phyloP scores from a whole-genome alignment of 75 land plant genomes.

The Picea glauca region DNA sequence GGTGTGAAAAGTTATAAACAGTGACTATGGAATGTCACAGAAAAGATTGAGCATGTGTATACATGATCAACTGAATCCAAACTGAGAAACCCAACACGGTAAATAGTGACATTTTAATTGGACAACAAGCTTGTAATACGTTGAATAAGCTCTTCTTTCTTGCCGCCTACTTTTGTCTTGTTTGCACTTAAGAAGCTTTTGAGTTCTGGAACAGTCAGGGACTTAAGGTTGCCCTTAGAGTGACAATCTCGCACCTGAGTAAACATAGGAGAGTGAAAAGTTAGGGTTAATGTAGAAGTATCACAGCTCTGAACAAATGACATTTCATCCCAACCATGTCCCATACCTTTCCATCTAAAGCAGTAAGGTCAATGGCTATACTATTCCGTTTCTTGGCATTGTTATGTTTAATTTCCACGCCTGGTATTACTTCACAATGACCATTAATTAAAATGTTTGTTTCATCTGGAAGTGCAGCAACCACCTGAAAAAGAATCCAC shows the following conservation, averaged over 20 bases:
- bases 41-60: neutral
- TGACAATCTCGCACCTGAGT: constrained; percentile 18
- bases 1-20: neutral
- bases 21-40: neutral
- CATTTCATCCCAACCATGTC: neutral
- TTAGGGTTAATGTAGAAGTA: neutral
- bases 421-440: neutral
- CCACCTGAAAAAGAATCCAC: neutral
- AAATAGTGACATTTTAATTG: neutral
- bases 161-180: constrained; percentile 43
- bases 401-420: neutral
- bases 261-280: neutral
- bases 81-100: neutral
- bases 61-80: neutral
- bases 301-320: neutral
- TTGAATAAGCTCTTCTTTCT: constrained; percentile 38
- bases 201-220: constrained; percentile 34
- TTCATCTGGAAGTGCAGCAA: neutral
- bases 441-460: neutral
- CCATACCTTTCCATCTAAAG: constrained; percentile 3
- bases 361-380: neutral
- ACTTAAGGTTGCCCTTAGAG: constrained; percentile 14
- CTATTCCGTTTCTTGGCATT: constrained; percentile 5
- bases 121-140: constrained; percentile 19
- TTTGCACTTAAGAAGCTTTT: constrained; percentile 27